phyloP scores from a whole-genome alignment of 495 filamentous ascomycete genomes.

The Penicillium pulvis region DNA sequence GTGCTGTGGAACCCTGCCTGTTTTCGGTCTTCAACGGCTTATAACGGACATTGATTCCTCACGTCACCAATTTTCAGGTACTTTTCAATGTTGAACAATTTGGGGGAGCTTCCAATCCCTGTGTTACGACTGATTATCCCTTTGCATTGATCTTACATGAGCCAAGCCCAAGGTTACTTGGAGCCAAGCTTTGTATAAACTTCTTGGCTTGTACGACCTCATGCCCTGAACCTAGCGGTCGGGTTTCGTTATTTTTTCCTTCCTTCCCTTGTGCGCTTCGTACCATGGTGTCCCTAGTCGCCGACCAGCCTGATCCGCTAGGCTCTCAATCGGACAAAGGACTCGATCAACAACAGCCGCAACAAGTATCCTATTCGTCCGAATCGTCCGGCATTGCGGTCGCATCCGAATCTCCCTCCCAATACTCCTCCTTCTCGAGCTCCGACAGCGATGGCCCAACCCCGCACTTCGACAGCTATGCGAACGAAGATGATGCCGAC shows the following conservation, averaged over 20 bases:
- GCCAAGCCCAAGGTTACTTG: not conserved
- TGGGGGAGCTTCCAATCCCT: too few species aligned
- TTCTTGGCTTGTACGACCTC: not conserved
- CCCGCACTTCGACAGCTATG: conserved; percentile 19
- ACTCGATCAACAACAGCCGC: not conserved
- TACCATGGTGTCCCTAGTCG: conserved; percentile 13
- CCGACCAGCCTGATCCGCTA: conserved; percentile 11
- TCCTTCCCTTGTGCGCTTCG: not conserved
- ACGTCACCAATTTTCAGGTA: not conserved
- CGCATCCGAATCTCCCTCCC: conserved; percentile 26
- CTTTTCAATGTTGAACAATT: not conserved
- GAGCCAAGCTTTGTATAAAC: not conserved
- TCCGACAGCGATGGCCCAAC: conserved; percentile 42
- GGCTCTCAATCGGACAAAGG: not conserved
- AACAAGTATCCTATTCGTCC: conserved; percentile 22
- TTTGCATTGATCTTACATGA: not conserved
- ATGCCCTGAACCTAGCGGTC: conserved; percentile 4
- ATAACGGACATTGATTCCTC: conserved; percentile 1
- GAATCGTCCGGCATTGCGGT: conserved; percentile 24
- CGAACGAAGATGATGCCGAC: conserved; percentile 49
- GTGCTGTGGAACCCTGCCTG: conserved; percentile 35
- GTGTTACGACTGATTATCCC: not conserved
- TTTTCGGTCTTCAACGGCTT: conserved; percentile 14
- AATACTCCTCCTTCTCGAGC: conserved; percentile 35
- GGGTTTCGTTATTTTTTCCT: not conserved